Evolutionary conservation across 2,329 filamentous ascomycete species (phyloP), one percentile per base, ranked within the genome.

Genomic region (Ilyonectria destructans): DNA sequence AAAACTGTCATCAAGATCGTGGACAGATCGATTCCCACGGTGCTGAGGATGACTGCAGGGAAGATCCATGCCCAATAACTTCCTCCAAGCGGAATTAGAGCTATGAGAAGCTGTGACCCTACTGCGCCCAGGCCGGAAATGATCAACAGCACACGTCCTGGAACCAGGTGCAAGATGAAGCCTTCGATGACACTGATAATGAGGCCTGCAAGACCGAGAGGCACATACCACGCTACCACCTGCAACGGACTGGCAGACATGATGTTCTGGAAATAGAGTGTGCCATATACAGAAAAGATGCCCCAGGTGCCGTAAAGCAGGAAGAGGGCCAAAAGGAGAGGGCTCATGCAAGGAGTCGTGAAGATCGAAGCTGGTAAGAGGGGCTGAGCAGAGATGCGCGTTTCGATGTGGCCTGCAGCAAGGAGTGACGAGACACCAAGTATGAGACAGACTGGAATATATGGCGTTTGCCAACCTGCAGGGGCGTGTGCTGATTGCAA

Each of bases 61-160:
- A 92, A 90, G 4, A 90, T 84, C 74, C 84, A 92, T 0, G 87
- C 84, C 90, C 90, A 92, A 79, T 90, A 88, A 64, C 82, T 85
- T 0, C 82, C 84, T 4, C 48, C 35, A 9, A 23, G 17, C 1
- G 64, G 64, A 23, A 62, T 58, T 2, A 66, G 21, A 3, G 52
- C 58, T 7, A 66, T 57, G 12, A 66, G n/a, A 13, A 66, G 29
- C 12, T 52, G 51, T 2, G 31, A 62, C 3, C 21, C 15, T 6
- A 66, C 4, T 8, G 49, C 37, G 15, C 49, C 52, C 6, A 21
- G 43, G 0, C 64, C 64, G 9, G 64, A 35, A 6, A 67, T 58
- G 2, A 67, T 10, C 2, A 67, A 13, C 10, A 67, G 37, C 1
- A 58, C 19, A 6, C 52, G 43, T 5, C 51, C 60, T 9, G 64